Percentiles rank a stretch among this genome's conserved stretches.
phyloP scores from a whole-genome alignment of 2,329 filamentous ascomycete genomes.

The Geosmithia flava region DNA sequence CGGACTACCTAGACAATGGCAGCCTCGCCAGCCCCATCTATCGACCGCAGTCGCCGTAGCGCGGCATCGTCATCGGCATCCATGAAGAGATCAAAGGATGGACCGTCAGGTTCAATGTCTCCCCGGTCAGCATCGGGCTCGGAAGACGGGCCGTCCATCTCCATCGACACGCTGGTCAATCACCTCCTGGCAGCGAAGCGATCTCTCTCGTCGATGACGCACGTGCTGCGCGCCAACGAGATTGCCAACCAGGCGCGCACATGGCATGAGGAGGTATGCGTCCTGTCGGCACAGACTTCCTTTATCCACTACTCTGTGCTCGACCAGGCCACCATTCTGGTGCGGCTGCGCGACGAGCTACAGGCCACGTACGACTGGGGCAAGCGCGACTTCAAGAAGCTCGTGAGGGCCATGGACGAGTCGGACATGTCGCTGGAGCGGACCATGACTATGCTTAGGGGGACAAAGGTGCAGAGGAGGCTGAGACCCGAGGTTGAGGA shows the following conservation, averaged over 20 bases:
- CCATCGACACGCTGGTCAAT: constrained; percentile 66
- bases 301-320: constrained; percentile 53
- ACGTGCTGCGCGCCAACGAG: constrained; percentile 77
- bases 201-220: constrained; percentile 70
- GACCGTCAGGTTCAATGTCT: neutral
- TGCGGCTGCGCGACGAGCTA: constrained; percentile 36
- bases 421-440: constrained; percentile 51
- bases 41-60: constrained; percentile 16
- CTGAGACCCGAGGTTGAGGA: constrained; percentile 48
- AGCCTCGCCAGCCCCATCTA: constrained; percentile 18
- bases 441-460: constrained; percentile 53
- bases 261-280: constrained; percentile 66
- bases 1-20: constrained; percentile 14
- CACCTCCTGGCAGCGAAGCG: constrained; percentile 81
- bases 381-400: constrained; percentile 45
- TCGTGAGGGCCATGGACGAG: constrained; percentile 53
- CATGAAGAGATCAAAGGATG: constrained; percentile 13
- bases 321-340: constrained; percentile 40
- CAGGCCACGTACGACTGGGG: constrained; percentile 43
- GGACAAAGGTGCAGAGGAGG: constrained; percentile 49
- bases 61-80: constrained; percentile 21
- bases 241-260: constrained; percentile 65
- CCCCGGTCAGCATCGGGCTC: constrained; percentile 1
- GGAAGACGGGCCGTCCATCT: constrained; percentile 10
- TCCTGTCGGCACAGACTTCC: constrained; percentile 57